Base-by-base conservation (phyloP, 768 basidiomycete species). In the Agrocybe praecox region DNA sequence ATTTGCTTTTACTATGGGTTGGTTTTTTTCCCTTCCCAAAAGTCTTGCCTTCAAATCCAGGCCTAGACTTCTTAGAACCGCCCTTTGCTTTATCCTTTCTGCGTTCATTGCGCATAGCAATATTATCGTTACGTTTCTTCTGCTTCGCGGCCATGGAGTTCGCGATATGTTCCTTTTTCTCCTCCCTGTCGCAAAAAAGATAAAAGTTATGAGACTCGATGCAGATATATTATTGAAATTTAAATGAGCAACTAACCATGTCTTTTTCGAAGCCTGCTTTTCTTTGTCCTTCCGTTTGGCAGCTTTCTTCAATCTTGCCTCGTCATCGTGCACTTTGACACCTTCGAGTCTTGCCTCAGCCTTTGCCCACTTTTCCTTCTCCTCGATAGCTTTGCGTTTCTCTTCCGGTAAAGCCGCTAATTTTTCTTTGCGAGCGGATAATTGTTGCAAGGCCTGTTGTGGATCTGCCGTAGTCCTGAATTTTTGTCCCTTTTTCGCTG, bases 71-170 rank as follows among this genome's bases (percentile, higher is more conserved):
- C 46, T 72, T 70, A 68, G 82, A 84, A 66, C 70, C 62, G 14
- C 66, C 67, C 50, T 66, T 65, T 51, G 63, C 65, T 75, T 79
- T 85, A 63, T 94, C 92, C 46, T 83, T 83, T 69, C 81, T 80
- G 32, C 89, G 80, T 68, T 98, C 94, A 55, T 87, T 85, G 17
- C 94, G 85, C 77, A 82, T 85, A 0, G 93, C 90, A 63, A 98
- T 90, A 65, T 98, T 98, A 64, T 96, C 94, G 14, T 85, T 68
- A 4, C 94, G 82, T 73, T 98, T 98, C 77, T 96, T 94, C 73
- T 94, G 89, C 69, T 83, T 88, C 26, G 91, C 90, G 1, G 89
- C 90, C 83, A 93, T 90, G 2, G 88, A 80, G 11, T 85, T 80
- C 2, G 80, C 63, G 23, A 94, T 67, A 34, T 92, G 86, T 54